These are phyloP conservation scores for Ceratobasidium sp. DNA, from an alignment of 1,284 basidiomycete species.

Conservation along the genomic window DNA sequence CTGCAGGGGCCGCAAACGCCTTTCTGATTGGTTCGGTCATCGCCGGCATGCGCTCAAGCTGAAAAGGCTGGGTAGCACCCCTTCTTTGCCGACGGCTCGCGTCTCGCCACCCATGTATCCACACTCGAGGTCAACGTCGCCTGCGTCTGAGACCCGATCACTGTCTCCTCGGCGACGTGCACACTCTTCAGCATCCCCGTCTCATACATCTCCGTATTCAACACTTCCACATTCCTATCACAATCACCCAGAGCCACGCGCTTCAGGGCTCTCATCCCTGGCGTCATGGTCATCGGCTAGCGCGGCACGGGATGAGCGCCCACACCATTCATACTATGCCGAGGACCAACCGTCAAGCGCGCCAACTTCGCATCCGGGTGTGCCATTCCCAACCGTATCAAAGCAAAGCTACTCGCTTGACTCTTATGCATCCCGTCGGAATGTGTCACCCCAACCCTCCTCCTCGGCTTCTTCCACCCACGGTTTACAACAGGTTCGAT, in stretches of 20 bases:
- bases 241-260: constrained; percentile 16
- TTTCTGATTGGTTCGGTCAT: constrained; percentile 37
- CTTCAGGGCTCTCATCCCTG: constrained; percentile 23
- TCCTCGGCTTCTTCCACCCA: constrained; percentile 17
- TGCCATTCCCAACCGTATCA: constrained; percentile 29
- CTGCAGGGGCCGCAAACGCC: constrained; percentile 23
- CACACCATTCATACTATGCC: constrained; percentile 21
- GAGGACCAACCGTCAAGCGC: constrained; percentile 7
- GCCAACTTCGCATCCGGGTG: constrained; percentile 5
- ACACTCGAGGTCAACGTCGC: constrained; percentile 27
- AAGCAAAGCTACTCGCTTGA: constrained; percentile 33
- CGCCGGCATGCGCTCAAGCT: constrained; percentile 36
- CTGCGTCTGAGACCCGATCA: constrained; percentile 22
- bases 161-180: constrained; percentile 29
- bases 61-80: constrained; percentile 27
- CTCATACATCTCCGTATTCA: constrained; percentile 19
- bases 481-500: constrained; percentile 14
- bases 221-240: constrained; percentile 11
- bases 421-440: constrained; percentile 31
- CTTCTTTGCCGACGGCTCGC: constrained; percentile 20
- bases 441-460: constrained; percentile 18
- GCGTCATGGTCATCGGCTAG: constrained; percentile 17
- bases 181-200: constrained; percentile 26
- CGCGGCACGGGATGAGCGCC: neutral
- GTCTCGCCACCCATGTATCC: constrained; percentile 23